Evolutionary conservation across 345 rosid genomes (phyloP), one percentile per base, ranked within the genome.

Genomic region (Bretschneidera sinensis): DNA sequence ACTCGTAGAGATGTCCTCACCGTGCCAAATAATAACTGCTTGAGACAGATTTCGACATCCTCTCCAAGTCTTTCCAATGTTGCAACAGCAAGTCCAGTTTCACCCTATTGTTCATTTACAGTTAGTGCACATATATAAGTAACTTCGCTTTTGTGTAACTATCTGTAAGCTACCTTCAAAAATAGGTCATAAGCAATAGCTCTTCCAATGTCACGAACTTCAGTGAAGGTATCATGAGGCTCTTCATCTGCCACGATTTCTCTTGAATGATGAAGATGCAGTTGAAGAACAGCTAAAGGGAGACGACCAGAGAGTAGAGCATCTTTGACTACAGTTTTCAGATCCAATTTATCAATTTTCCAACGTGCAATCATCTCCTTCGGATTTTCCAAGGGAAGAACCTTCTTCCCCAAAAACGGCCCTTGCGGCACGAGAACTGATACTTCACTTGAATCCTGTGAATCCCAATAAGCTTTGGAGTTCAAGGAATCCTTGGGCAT

Each of bases 291-390:
- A 54, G 99, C 99, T 71, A 90, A 81, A 75, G 99, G 97, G 54
- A 94, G 96, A 57, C 97, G 96, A 55, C 92, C 97, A 19, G 97
- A 86, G 70, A 77, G 82, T 57, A 94, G 72, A 65, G 99, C 99
- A 78, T 94, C 99, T 76, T 84, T 82, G 54, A 94, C 99, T 34
- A 94, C 95, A 54, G 92, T 81, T 76, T 85, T 83, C 56, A 88
- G 76, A 71, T 94, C 97, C 77, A 90, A 73, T 57, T 90, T 84
- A 76, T 82, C 79, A 67, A 78, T 39, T 78, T 82, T 88, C 99
- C 99, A 94, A 43, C 99, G 92, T 65, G 91, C 86, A 83, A 94
- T 83, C 99, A 94, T 94, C 79, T 94, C 97, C 72, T 79, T 78
- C 31, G 99, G 92, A 71, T 90, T 94, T 78, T 94, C 99, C 72